phyloP scores from a whole-genome alignment of 345 rosid genomes.

The Linum usitatissimum region DNA sequence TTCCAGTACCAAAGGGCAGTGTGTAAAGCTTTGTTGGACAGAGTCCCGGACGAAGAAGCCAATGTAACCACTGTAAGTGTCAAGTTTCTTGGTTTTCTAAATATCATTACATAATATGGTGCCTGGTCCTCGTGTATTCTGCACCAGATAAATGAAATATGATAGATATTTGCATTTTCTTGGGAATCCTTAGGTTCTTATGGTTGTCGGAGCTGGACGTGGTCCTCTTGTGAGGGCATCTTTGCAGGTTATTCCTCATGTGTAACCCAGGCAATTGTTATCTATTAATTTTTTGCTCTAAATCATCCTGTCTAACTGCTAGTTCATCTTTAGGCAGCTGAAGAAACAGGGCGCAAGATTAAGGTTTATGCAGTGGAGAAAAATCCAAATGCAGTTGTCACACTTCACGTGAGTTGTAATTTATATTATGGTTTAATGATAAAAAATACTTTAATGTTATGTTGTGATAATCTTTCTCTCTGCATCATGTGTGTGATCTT shows the following conservation, averaged over 20 bases:
- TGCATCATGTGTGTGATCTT: neutral
- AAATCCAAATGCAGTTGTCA: slow-evolving; percentile 97
- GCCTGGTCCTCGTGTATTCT: neutral
- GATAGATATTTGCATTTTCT: slow-evolving; percentile 5
- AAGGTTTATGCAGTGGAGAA: slow-evolving; percentile 93
- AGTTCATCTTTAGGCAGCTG: slow-evolving; percentile 58
- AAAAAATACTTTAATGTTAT: neutral
- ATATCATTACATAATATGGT: neutral
- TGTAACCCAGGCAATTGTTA: slow-evolving; percentile 11
- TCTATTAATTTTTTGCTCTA: slow-evolving; percentile 7
- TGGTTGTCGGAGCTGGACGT: slow-evolving; percentile 99
- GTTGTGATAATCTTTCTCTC: neutral
- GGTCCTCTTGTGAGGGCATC: slow-evolving; percentile 99
- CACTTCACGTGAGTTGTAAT: slow-evolving; percentile 71
- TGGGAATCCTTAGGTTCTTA: slow-evolving; percentile 51
- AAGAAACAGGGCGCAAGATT: slow-evolving; percentile 77
- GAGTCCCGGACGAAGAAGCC: slow-evolving; percentile 60
- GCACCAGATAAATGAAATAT: neutral
- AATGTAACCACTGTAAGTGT: slow-evolving; percentile 56
- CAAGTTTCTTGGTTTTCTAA: neutral
- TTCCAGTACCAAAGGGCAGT: slow-evolving; percentile 85
- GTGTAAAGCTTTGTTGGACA: slow-evolving; percentile 70
- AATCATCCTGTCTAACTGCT: slow-evolving; percentile 9
- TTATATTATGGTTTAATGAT: slow-evolving; percentile 4
- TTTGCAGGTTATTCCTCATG: slow-evolving; percentile 51